phyloP scores from a whole-genome alignment of 2,329 filamentous ascomycete genomes.

The Alternaria sp. region DNA sequence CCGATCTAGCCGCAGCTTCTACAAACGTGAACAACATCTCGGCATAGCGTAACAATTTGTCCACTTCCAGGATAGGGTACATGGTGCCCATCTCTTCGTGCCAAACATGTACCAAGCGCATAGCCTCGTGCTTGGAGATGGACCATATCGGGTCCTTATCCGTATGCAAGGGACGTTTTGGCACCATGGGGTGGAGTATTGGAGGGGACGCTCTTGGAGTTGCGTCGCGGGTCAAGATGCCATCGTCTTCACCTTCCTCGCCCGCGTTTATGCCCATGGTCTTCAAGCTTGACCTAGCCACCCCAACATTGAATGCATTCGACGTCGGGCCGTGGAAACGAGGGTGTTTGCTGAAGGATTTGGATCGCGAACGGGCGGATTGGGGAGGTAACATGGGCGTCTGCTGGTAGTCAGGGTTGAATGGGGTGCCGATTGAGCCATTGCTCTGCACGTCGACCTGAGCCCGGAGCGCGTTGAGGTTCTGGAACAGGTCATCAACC shows the following conservation, averaged over 20 bases:
- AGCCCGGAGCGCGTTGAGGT: conserved; percentile 71
- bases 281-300: conserved; percentile 85
- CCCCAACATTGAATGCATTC: conserved; percentile 82
- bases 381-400: conserved; percentile 45
- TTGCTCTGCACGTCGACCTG: conserved; percentile 51
- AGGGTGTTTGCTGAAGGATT: conserved; percentile 59
- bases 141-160: conserved; percentile 81
- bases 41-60: conserved; percentile 73
- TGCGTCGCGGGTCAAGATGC: conserved; percentile 60
- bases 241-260: conserved; percentile 69
- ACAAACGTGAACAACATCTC: conserved; percentile 76
- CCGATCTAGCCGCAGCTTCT: conserved; percentile 68
- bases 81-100: conserved; percentile 92
- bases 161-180: conserved; percentile 48
- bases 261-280: conserved; percentile 84
- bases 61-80: conserved; percentile 85
- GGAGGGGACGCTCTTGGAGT: conserved; percentile 61
- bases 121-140: conserved; percentile 78
- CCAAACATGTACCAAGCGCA: conserved; percentile 79
- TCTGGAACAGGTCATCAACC: conserved; percentile 78
- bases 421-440: conserved; percentile 41
- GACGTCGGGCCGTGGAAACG: conserved; percentile 87
- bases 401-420: conserved; percentile 42
- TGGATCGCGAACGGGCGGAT: conserved; percentile 50
- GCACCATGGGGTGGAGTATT: conserved; percentile 19